Percentiles rank a stretch among this genome's conserved stretches.
These are phyloP conservation scores for Aspergillus cristatus DNA, from an alignment of 495 filamentous ascomycete species.

Conservation along the genomic window DNA sequence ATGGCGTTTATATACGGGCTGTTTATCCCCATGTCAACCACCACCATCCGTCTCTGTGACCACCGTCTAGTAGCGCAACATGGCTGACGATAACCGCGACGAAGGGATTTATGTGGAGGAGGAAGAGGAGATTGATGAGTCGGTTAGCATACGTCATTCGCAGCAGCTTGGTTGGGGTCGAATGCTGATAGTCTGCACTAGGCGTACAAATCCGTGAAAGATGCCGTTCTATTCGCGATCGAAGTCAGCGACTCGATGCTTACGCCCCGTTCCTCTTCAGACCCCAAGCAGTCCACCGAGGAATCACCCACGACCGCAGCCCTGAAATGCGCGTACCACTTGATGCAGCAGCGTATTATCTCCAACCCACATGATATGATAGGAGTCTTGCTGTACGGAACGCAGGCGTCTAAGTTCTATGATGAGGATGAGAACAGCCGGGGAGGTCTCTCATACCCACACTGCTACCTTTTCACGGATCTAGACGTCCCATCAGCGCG, in stretches of 20 bases:
- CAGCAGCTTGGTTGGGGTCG: too few relatives aligned
- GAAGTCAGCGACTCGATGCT: constrained; percentile 92
- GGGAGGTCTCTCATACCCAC: constrained; percentile 62
- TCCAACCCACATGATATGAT: constrained; percentile 97
- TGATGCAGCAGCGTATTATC: constrained; percentile 98
- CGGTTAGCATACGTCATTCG: constrained; percentile 42
- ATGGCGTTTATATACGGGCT: neutral
- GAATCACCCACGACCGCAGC: constrained; percentile 72
- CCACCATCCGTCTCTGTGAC: too few relatives aligned
- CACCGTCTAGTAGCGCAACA: constrained; percentile 9
- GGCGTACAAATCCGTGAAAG: constrained; percentile 87
- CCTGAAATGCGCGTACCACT: constrained; percentile 84
- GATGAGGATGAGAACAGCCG: constrained; percentile 54
- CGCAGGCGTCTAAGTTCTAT: constrained; percentile 73
- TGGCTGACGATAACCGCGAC: constrained; percentile 38
- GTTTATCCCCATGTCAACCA: neutral
- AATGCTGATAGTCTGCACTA: constrained; percentile 20
- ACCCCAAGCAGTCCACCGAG: constrained; percentile 61
- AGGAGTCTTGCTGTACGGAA: constrained; percentile 90
- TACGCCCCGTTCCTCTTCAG: constrained; percentile 48
- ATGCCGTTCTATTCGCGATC: constrained; percentile 94
- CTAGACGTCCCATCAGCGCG: constrained; percentile 78
- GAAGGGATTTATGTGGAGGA: constrained; percentile 49
- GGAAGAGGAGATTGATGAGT: constrained; percentile 66
- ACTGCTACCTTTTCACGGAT: constrained; percentile 88